phyloP scores from a whole-genome alignment of 495 filamentous ascomycete species.

The Penicillium malachiteum region DNA sequence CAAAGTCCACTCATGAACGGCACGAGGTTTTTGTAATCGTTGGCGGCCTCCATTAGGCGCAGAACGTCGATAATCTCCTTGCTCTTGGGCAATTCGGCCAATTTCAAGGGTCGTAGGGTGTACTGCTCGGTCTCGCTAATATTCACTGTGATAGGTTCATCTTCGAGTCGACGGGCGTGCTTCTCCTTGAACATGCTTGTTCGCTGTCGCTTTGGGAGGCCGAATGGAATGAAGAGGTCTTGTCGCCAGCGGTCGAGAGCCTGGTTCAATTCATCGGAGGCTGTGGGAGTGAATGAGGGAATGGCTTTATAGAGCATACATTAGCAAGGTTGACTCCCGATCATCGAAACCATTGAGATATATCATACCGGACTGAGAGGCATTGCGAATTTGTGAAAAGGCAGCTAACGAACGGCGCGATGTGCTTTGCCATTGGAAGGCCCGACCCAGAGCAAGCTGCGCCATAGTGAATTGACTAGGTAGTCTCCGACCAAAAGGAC shows the following conservation, averaged over 20 bases:
- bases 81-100: conserved; percentile 32
- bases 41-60: conserved; percentile 50
- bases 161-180: conserved; percentile 50
- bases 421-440: conserved; percentile 31
- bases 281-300: conserved; percentile 51
- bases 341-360: neutral
- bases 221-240: conserved; percentile 63
- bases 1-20: conserved; percentile 58
- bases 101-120: conserved; percentile 52
- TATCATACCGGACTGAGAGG: conserved; percentile 34
- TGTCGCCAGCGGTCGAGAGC: conserved; percentile 56
- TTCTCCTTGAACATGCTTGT: conserved; percentile 52
- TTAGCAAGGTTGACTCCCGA: neutral
- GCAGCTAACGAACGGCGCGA: conserved; percentile 34
- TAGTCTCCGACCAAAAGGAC: neutral
- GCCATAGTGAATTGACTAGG: conserved; percentile 32
- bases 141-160: conserved; percentile 60
- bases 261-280: conserved; percentile 50
- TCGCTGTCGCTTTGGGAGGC: conserved; percentile 55
- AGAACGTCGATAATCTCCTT: conserved; percentile 33
- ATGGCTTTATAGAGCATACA: conserved; percentile 29
- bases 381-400: conserved; percentile 33
- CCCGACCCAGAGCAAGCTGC: conserved; percentile 38
- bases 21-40: conserved; percentile 62
- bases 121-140: conserved; percentile 56